Evolutionary conservation across 2,329 filamentous ascomycete species (phyloP).

Genomic region (Coleophoma crateriformis): DNA sequence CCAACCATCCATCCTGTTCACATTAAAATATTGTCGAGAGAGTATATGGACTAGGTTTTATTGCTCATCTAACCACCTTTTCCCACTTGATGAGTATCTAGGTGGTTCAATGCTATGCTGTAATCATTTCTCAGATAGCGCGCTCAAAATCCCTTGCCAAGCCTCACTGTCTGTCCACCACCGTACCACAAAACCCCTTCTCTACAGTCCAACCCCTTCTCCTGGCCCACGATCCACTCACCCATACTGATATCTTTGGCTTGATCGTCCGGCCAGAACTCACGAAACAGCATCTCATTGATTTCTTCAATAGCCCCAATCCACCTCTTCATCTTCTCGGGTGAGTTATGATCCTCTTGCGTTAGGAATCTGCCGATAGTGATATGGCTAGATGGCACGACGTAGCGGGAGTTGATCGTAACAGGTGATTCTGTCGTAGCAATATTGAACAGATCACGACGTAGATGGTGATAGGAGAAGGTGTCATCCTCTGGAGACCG

Average conservation of each 20-base stretch:
- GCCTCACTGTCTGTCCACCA: conserved; percentile 64
- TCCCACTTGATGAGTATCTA: too few relatives aligned
- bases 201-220: conserved; percentile 71
- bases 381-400: conserved; percentile 84
- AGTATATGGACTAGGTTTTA: too few relatives aligned
- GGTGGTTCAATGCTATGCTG: too few relatives aligned
- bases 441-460: conserved; percentile 67
- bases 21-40: too few relatives aligned
- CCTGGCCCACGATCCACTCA: conserved; percentile 85
- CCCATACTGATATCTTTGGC: conserved; percentile 29
- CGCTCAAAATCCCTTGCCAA: conserved; percentile 53
- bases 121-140: neutral
- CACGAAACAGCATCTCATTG: conserved; percentile 66
- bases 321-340: conserved; percentile 49
- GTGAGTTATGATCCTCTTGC: conserved; percentile 55
- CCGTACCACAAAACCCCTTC: conserved; percentile 83
- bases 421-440: conserved; percentile 53
- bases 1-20: too few relatives aligned
- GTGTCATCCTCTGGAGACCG: conserved; percentile 45
- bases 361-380: conserved; percentile 79
- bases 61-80: too few relatives aligned
- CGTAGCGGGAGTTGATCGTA: conserved; percentile 72
- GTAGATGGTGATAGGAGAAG: conserved; percentile 89
- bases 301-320: conserved; percentile 67
- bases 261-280: conserved; percentile 59